These are phyloP conservation scores for Hygrophorus russula DNA, from an alignment of 768 basidiomycete species.

Conservation along the genomic window DNA sequence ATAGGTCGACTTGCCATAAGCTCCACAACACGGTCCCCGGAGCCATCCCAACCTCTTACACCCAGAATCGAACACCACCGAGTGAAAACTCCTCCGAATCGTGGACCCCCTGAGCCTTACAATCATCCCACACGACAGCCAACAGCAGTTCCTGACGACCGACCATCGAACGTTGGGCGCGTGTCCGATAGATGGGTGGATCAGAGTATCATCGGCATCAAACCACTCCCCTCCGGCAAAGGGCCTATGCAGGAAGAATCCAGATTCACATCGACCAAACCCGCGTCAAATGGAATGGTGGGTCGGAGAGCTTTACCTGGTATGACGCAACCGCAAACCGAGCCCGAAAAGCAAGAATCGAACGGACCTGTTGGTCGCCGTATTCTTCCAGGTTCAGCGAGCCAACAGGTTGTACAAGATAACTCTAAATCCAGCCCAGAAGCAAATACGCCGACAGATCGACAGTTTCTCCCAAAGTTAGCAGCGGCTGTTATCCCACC, in stretches of 20 bases:
- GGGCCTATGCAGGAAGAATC: conserved; percentile 2
- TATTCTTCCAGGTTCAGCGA: background rate
- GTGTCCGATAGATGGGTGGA: conserved; percentile 22
- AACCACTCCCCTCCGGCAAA: conserved; percentile 6
- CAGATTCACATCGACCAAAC: conserved; percentile 1
- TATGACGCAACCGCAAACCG: conserved; percentile 12
- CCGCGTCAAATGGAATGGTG: conserved; percentile 17
- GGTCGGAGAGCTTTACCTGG: conserved; percentile 33
- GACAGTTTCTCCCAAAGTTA: background rate
- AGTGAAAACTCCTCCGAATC: background rate
- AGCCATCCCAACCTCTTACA: background rate
- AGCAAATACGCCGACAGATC: background rate
- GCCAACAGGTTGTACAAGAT: background rate
- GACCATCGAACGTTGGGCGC: conserved; percentile 9
- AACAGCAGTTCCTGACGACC: background rate
- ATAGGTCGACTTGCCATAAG: too few species aligned
- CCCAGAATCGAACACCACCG: background rate
- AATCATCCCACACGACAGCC: background rate
- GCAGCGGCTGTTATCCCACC: conserved; percentile 3
- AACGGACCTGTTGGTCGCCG: background rate
- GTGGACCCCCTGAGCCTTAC: background rate
- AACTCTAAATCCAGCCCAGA: background rate
- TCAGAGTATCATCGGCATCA: conserved; percentile 20
- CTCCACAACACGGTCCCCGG: background rate
- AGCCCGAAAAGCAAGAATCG: background rate